Evolutionary conservation across 129 eudicot genomes (phyloP), one percentile per base, ranked within the genome.

Genomic region (Calendula officinalis): DNA sequence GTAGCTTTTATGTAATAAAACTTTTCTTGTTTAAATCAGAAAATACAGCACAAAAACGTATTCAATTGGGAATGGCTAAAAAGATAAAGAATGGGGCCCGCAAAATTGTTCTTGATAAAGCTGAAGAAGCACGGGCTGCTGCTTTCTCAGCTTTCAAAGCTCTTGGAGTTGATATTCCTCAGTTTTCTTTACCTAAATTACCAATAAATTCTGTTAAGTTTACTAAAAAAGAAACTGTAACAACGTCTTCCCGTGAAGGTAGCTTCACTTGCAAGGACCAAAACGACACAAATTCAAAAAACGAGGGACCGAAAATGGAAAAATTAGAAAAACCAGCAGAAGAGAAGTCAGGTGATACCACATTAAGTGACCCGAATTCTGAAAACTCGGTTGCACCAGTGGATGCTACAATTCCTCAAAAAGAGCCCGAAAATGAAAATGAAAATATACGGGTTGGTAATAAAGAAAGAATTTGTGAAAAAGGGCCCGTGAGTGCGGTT

Each of bases 101-200:
- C 39, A 92, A 79, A 69, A 80, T 92, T 67, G 91, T 92, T 34
- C 75, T 92, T 46, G 98, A 92, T 22, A 92, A 92, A 84, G 98
- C 98, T 59, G 96, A 88, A 72, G 98, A 92, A 80, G 98, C 98
- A 71, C 79, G 91, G 62, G 71, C 81, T 79, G 91, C 96, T 55
- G 98, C 98, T 33, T 92, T 85, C 69, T 88, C 98, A 70, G 98
- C 98, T 73, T 92, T 92, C 69, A 86, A 83, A 67, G 88, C 98
- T 56, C 96, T 92, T 73, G 98, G 98, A 59, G 83, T 92, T 60
- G 88, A 88, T 16, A 72, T 88, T 67, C 76, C 91, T 8, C 83
- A 84, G 41, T 80, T 92, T 65, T 69, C 87, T 69, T 76, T 56
- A 60, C 81, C 86, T 12, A 56, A 75, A 61, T 65, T 74, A 64